Base-by-base conservation (phyloP, 2,329 filamentous ascomycete species). In the Fusarium neocosmosporiellum region DNA sequence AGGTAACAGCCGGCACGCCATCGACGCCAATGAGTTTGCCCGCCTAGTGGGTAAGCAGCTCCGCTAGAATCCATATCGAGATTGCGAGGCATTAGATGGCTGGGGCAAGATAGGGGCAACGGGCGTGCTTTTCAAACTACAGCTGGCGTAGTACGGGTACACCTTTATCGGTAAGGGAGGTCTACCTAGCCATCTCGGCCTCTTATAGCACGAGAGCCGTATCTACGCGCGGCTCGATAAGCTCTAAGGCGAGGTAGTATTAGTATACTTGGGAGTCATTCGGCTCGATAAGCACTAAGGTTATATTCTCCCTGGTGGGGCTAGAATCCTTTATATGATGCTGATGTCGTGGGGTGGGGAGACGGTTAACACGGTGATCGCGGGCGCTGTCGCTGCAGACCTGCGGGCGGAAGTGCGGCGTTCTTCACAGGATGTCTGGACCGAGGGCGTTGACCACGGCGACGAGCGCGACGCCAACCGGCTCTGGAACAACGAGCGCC, bases 1-100 rank as follows among this genome's bases (percentile, higher is more conserved):
- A 24, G 63, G 62, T 50, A 33, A 50, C 46, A 65, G 20, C 20
- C 65, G 46, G 22, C 72, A 76, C 48, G 65, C 68, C 7, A 71
- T 77, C 43, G 29, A 64, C 37, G 46, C 59, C 24, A 34, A 50
- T 29, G 31, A 70, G 24, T 63, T 76, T 24, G 31, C 48, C 39
- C 22, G 48, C 46, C 59, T 69, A 1, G 41, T 75, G 39, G 13
- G 34, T 5, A 33, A 71, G 53, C 66, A 55, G 31, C 59, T 75
- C 18, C 29, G 43, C 33, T 36, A 54, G 34, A 53, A 61, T 39
- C 66, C 54, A 11, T 71, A 77, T 54, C 63, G 41, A 31, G 18
- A 70, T 37, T 74, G 69, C 46, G 20, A 29, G 43, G 22, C 43
- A 10, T 22, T 41, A 6, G 37, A 41, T 6, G 3, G 11, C n/a